Base-by-base conservation (phyloP, 306 rosid species). In the Lathyrus sativus region DNA sequence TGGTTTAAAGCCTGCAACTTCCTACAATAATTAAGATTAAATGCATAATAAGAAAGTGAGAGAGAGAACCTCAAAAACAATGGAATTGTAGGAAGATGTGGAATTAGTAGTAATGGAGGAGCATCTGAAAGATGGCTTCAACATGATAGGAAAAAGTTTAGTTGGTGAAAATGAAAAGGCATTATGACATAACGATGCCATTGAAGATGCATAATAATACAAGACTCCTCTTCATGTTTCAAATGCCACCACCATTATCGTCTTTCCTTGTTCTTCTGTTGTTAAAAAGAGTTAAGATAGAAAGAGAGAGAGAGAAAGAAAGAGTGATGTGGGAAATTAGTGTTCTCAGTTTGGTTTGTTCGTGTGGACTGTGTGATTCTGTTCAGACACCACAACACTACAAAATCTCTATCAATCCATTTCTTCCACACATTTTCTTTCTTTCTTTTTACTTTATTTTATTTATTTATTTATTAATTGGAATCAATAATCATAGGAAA, bases 111-210 rank as follows among this genome's bases (percentile, higher is more conserved):
- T 67, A 33, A 79, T 48, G 76, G 95, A 78, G 68, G 88, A 84
- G 24, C 82, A 72, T 45, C 74, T 87, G 79, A 81, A 28, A 28
- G 62, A 56, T 11, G 78, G 61, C 60, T 77, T 74, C 22, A 76
- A 50, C 67, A 67, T 59, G 28, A 37, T 33, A 54, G 75, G 56
- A 24, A 76, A 60, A 7, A 68, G 59, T 73, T 57, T 82, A 11
- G 73, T 67, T 41, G 85, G 83, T 22, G 87, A 92, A 51, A 81
- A 84, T 38, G 86, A 68, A 62, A 86, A 77, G 69, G 88, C 72
- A 51, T 72, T 87, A 79, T 87, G 84, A 74, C 76, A 73, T 77
- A 92, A 65, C 75, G 95, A 72, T 79, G 98, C 98, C 98, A 92
- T 92, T 84, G 89, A 81, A 86, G 89, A 81, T 59, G 89, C 95